phyloP scores from a whole-genome alignment of 768 basidiomycete genomes.

The Auricularia sp. region DNA sequence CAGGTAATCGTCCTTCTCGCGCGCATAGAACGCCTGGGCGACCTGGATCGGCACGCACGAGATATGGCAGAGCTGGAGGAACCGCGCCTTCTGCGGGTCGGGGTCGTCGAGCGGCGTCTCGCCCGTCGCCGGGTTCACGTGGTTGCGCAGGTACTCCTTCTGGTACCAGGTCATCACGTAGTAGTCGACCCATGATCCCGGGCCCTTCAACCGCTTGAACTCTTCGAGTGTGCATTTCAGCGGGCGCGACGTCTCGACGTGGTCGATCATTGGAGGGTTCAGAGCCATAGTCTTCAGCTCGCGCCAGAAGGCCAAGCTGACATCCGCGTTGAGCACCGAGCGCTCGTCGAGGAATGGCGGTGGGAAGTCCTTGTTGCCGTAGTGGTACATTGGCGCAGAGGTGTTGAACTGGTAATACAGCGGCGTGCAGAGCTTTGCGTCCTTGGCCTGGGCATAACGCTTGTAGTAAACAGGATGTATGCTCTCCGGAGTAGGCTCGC shows the following conservation, averaged over 20 bases:
- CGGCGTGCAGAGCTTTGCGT: slow-evolving; percentile 38
- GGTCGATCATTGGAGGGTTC: slow-evolving; percentile 13
- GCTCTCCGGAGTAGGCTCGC: slow-evolving; percentile 29
- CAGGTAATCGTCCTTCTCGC: slow-evolving; percentile 31
- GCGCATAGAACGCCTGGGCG: slow-evolving; percentile 38
- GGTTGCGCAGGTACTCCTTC: slow-evolving; percentile 49
- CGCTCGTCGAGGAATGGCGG: slow-evolving; percentile 44
- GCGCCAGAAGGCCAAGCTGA: slow-evolving; percentile 48
- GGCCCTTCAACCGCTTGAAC: slow-evolving; percentile 44
- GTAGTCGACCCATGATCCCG: slow-evolving; percentile 46
- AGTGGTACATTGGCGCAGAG: slow-evolving; percentile 47
- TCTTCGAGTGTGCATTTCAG: background rate
- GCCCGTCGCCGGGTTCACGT: slow-evolving; percentile 30
- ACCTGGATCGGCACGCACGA: slow-evolving; percentile 45
- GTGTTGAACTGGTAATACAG: slow-evolving; percentile 55
- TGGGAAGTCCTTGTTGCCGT: slow-evolving; percentile 41
- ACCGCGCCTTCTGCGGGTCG: slow-evolving; percentile 28
- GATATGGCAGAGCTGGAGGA: slow-evolving; percentile 43
- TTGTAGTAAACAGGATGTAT: slow-evolving; percentile 37
- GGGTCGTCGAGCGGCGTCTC: slow-evolving; percentile 41
- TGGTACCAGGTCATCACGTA: slow-evolving; percentile 65
- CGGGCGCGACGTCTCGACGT: background rate
- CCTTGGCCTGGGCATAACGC: slow-evolving; percentile 34
- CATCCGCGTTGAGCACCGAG: slow-evolving; percentile 28
- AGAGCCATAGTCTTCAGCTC: slow-evolving; percentile 40